Base-by-base conservation (phyloP, 805 yeast genomes). In the Debaryomyces maramus region DNA sequence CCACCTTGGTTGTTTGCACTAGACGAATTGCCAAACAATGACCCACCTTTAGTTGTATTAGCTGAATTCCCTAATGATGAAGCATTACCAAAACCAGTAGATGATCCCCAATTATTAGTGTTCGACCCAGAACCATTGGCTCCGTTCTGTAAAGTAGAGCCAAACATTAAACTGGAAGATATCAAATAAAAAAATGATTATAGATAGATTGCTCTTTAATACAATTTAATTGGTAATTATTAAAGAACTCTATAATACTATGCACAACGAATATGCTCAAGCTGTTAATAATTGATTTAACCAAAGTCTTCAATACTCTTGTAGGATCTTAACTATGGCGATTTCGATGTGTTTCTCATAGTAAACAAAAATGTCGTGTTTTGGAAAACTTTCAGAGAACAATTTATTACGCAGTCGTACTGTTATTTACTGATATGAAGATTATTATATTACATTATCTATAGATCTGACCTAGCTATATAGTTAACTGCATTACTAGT, bases 81-180 rank as follows among this genome's bases (percentile, higher is more conserved):
- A 10, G 56, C 50, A 27, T 46, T 41, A 5, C 50, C 60, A 38
- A 57, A 53, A 10, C 60, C 58, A 13, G 50, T 46, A 6, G 59
- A 45, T 10, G 55, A 35, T 9, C 48, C 51, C 57, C 58, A 55
- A 32, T 41, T 47, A 33, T 41, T 51, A 21, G 32, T 43, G 22
- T 32, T 37, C 16, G 23, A 28, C 14, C 28, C 22, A 15, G 34
- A 18, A 14, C 34, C 22, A n/a, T 32, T 24, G 13, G 28, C 11
- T 24, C 28, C 28, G 13, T 15, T 10, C 13, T 24, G 28, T 24
- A 24, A 10, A 24, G 28, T 24, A 24, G 28, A 24, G 28, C 28
- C 28, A 24, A 24, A 24, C 28, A 24, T 24, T 24, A 24, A 24
- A 24, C 13, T 13, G 28, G 13, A n/a, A 24, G 13, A 24, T 24